These are phyloP conservation scores for Fusarium sp. DNA, from an alignment of 2,329 filamentous ascomycete genomes.

Conservation along the genomic window DNA sequence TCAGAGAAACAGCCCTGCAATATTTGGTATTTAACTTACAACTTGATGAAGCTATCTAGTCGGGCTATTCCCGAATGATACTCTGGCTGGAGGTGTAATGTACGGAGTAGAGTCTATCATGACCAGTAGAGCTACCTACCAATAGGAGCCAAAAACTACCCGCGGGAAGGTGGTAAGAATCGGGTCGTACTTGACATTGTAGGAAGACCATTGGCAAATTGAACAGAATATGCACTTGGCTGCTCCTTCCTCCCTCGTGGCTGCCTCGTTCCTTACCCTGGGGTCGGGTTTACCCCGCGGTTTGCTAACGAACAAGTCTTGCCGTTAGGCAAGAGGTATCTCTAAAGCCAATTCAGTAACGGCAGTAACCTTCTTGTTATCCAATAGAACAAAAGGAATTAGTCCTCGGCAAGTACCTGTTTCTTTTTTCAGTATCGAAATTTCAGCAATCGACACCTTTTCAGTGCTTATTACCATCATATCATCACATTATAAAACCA, in stretches of 20 bases:
- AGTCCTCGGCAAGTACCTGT: too few species aligned
- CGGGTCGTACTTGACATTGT: too few species aligned
- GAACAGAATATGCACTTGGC: neutral
- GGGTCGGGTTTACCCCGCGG: constrained; percentile 40
- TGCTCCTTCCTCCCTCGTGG: constrained; percentile 19
- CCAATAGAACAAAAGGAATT: too few species aligned
- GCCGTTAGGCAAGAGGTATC: too few species aligned
- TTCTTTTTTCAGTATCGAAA: too few species aligned
- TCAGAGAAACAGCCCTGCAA: too few species aligned
- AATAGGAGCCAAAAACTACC: neutral
- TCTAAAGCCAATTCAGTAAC: too few species aligned
- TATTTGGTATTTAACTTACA: neutral
- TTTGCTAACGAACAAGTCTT: constrained; percentile 23
- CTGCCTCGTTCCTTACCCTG: constrained; percentile 28
- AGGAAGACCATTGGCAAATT: too few species aligned
- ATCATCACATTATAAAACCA: too few species aligned
- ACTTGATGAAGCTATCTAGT: neutral
- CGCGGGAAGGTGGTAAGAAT: neutral
- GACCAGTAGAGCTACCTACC: neutral
- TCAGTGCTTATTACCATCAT: too few species aligned
- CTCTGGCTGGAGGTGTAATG: neutral
- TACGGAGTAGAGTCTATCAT: neutral
- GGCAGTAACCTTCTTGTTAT: too few species aligned
- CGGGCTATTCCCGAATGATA: neutral
- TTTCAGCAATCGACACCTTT: too few species aligned